phyloP scores from a whole-genome alignment of 306 rosid genomes.

The Canavalia ensiformis region DNA sequence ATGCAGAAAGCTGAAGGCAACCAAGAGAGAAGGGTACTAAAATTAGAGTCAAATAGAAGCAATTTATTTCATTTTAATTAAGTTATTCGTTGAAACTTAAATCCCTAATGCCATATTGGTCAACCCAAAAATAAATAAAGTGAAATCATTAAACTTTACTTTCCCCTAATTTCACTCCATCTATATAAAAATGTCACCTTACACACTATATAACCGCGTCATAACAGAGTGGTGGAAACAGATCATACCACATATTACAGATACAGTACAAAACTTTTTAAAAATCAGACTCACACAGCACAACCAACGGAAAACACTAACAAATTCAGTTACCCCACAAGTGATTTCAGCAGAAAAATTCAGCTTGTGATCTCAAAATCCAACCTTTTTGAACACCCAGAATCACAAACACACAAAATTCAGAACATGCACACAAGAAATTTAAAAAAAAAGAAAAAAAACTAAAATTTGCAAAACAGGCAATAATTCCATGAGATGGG shows the following conservation, averaged over 20 bases:
- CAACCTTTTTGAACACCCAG: slow-evolving; percentile 33
- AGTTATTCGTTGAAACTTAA: slow-evolving; percentile 11
- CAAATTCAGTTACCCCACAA: neutral
- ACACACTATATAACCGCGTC: neutral
- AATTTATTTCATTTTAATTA: neutral
- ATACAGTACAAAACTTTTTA: neutral
- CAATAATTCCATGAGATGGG: neutral
- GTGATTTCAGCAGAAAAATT: slow-evolving; percentile 26
- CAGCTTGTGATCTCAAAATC: neutral
- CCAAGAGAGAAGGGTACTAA: neutral
- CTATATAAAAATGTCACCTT: neutral
- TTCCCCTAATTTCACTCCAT: slow-evolving; percentile 27
- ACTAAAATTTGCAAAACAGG: neutral
- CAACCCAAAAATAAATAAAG: neutral
- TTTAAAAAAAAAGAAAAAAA: neutral
- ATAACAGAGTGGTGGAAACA: slow-evolving; percentile 10
- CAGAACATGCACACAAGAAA: slow-evolving; percentile 23
- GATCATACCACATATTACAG: slow-evolving; percentile 21
- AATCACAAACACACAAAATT: slow-evolving; percentile 31
- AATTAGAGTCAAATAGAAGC: slow-evolving; percentile 6
- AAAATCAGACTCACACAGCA: neutral
- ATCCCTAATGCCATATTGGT: slow-evolving; percentile 27
- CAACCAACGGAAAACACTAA: neutral
- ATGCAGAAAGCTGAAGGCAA: neutral
- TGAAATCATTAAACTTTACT: neutral